Conservation (phyloP, 2,329 filamentous ascomycete genomes). For the Apiospora aurea region DNA sequence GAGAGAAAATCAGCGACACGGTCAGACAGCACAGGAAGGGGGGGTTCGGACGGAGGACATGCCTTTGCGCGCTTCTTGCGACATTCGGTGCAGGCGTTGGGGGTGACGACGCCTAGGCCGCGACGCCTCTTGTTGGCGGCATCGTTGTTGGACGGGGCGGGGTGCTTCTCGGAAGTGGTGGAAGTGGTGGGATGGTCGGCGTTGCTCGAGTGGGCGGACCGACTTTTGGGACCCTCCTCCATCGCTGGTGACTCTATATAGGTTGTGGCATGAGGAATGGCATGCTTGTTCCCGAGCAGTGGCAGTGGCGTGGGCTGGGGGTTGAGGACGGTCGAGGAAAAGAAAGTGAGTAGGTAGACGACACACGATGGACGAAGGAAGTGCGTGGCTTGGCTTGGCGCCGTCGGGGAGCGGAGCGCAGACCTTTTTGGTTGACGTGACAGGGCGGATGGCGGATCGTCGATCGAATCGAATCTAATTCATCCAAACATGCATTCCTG, state of each 20-base stretch:
- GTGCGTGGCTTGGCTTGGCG: not conserved
- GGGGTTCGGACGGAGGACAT: constrained; percentile 30
- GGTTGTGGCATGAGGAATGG: constrained; percentile 1
- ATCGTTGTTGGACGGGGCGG: constrained; percentile 30
- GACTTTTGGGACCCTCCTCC: constrained; percentile 41
- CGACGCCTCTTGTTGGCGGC: constrained; percentile 58
- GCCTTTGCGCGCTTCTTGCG: constrained; percentile 69
- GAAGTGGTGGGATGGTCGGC: constrained; percentile 34
- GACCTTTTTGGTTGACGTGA: not conserved
- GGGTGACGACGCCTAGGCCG: constrained; percentile 63
- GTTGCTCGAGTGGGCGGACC: constrained; percentile 34
- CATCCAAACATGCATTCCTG: not conserved
- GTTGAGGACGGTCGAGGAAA: not conserved
- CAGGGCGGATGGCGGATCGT: not conserved
- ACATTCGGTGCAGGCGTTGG: constrained; percentile 68
- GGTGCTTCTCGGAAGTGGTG: constrained; percentile 36
- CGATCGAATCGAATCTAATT: constrained; percentile 11
- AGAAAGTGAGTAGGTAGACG: not conserved
- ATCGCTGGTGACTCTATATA: constrained; percentile 32
- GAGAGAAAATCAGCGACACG: not conserved
- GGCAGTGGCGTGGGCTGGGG: not conserved
- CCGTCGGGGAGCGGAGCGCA: constrained; percentile 3
- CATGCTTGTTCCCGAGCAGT: not conserved
- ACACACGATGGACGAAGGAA: not conserved
- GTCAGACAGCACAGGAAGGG: too few relatives aligned